phyloP scores from a whole-genome alignment of 371 early-diverging fungal species.

The Dichotomocladium elegans region DNA sequence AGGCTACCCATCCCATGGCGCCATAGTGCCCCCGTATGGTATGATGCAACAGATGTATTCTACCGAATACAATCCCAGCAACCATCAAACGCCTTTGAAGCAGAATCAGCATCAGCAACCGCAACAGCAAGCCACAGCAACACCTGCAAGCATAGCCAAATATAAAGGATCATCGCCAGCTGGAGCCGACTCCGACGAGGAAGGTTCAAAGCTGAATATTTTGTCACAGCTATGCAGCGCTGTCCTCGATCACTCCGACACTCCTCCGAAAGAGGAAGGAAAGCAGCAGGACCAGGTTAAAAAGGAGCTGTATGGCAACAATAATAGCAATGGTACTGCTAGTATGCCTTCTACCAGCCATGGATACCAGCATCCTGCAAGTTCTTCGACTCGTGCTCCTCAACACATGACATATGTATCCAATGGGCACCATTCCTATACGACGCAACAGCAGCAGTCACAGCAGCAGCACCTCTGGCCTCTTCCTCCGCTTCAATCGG shows the following conservation, averaged over 20 bases:
- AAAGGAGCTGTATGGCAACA: not conserved
- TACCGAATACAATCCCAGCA: not conserved
- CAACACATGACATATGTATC: too few species aligned
- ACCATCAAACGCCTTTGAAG: not conserved
- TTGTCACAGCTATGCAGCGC: conserved; percentile 47
- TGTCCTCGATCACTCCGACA: conserved; percentile 36
- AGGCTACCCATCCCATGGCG: not conserved
- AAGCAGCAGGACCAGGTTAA: not conserved
- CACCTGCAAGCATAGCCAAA: conserved; percentile 1
- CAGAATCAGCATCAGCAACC: conserved; percentile 1
- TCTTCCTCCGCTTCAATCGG: conserved; percentile 9
- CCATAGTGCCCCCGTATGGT: conserved; percentile 8
- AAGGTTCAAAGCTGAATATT: conserved; percentile 44
- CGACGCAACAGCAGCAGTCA: conserved; percentile 12
- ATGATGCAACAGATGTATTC: conserved; percentile 11
- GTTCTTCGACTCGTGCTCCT: not conserved
- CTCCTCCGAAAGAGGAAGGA: conserved; percentile 6
- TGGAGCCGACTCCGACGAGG: conserved; percentile 35
- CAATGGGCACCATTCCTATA: too few species aligned
- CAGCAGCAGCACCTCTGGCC: conserved; percentile 8
- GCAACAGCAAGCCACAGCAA: conserved; percentile 2
- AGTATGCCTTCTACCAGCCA: not conserved
- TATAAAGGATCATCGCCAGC: conserved; percentile 6
- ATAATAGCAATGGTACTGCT: not conserved
- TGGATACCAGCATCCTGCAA: not conserved